Conservation (phyloP, 176 grass and related monocot species). For the Rhynchospora pubera region DNA sequence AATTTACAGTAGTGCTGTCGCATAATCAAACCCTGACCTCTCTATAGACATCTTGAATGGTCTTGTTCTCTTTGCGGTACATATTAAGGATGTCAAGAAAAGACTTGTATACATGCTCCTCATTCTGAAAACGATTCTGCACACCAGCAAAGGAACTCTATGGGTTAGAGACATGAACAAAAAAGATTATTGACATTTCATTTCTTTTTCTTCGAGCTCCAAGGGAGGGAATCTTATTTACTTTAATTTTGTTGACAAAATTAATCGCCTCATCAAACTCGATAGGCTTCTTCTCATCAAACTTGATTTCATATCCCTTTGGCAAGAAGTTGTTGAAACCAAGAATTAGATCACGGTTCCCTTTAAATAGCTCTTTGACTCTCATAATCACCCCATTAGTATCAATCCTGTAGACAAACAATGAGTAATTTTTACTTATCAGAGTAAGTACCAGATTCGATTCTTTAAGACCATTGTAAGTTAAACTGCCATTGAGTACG, state of each 20-base stretch:
- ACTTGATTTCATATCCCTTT: slow-evolving; percentile 96
- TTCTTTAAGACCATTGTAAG: not conserved
- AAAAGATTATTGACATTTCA: not conserved
- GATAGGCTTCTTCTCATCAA: slow-evolving; percentile 95
- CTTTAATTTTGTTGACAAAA: slow-evolving; percentile 99
- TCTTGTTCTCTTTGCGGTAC: slow-evolving; percentile 97
- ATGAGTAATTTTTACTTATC: not conserved
- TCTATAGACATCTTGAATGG: slow-evolving; percentile 96
- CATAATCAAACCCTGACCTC: slow-evolving; percentile 40
- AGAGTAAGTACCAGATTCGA: not conserved
- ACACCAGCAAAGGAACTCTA: slow-evolving; percentile 13
- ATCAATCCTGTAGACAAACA: slow-evolving; percentile 52
- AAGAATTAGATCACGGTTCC: slow-evolving; percentile 82
- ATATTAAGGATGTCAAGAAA: slow-evolving; percentile 99
- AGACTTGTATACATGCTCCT: slow-evolving; percentile 93
- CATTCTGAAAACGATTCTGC: slow-evolving; percentile 85
- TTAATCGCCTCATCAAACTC: slow-evolving; percentile 98
- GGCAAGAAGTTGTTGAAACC: slow-evolving; percentile 97
- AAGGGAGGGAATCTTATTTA: slow-evolving; percentile 7
- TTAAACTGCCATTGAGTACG: not conserved
- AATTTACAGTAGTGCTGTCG: too few species aligned
- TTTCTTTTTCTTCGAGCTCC: not conserved
- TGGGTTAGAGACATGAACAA: not conserved
- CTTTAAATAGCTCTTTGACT: slow-evolving; percentile 90
- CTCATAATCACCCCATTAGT: slow-evolving; percentile 91